Evolutionary conservation across 2,329 filamentous ascomycete species (phyloP), one percentile per base, ranked within the genome.

Genomic region (Penicillium sp.): DNA sequence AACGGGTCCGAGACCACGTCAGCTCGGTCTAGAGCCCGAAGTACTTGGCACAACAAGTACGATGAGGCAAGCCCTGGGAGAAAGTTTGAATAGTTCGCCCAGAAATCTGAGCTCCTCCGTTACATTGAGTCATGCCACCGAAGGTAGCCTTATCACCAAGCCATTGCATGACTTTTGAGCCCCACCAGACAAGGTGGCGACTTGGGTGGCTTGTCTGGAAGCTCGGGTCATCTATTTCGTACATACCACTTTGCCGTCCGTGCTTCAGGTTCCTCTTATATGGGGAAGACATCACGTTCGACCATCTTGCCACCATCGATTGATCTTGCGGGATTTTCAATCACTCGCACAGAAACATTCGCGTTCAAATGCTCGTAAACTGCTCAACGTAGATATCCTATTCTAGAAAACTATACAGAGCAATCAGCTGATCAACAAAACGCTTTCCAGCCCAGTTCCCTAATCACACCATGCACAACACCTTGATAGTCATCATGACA

Each of bases 41-140:
- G 25, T 45, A 25, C 41, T 20, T 14, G 42, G 43, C n/a, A 10
- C 20, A 41, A 39, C 25, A 41, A 58, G 28, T 15, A 15, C n/a
- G 20, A 48, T 52, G 22, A 45, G 54, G 54, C 55, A 43, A 59
- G 11, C 20, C 45, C 15, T 11, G 4, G 11, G 20, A 15, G 42
- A 64, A 54, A 20, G 55, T 63, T 63, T 64, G 54, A 59, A 59
- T 64, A 59, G 59, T 58, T 57, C 28, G 34, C 41, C 45, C 50
- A 14, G 10, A 20, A 52, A 54, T 59, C 41, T 49, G 57, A 58
- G 48, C 50, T 60, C 45, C 49, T 45, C 31, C 42, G 63, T 68
- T 53, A 42, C 59, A 65, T 57, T 49, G 59, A 60, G 60, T 60
- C 62, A 66, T 68, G 57, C 65, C 66, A 59, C 43, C 55, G 15